These are phyloP conservation scores for Petasospora fabianii DNA, from an alignment of 1,139 yeast genomes.

Conservation along the genomic window DNA sequence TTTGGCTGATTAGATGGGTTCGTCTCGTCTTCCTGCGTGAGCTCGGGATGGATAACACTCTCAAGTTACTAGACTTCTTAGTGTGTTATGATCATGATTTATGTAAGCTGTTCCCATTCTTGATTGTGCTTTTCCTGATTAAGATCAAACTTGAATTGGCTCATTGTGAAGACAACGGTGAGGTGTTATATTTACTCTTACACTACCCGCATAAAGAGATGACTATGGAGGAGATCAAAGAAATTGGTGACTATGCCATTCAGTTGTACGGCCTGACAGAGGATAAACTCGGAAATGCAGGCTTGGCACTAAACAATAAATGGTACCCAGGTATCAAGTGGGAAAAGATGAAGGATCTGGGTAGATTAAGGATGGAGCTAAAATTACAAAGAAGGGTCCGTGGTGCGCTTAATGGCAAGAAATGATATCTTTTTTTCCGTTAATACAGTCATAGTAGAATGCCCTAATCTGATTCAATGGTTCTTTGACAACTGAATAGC, in stretches of 20 bases:
- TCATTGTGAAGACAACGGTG: conserved; percentile 56
- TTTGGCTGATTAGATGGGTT: conserved; percentile 67
- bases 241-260: conserved; percentile 20
- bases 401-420: conserved; percentile 16
- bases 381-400: conserved; percentile 25
- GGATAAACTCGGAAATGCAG: conserved; percentile 14
- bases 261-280: conserved; percentile 19
- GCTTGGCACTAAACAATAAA: conserved; percentile 18
- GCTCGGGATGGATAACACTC: conserved; percentile 45
- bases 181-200: conserved; percentile 51
- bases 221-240: conserved; percentile 16
- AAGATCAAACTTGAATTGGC: conserved; percentile 44
- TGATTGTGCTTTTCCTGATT: conserved; percentile 49
- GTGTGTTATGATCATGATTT: conserved; percentile 37
- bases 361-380: conserved; percentile 25
- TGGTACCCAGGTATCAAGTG: conserved; percentile 19
- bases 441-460: too few species aligned
- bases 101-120: conserved; percentile 44
- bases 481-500: too few species aligned
- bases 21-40: conserved; percentile 58
- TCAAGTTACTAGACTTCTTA: conserved; percentile 57
- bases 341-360: conserved; percentile 25
- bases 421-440: too few species aligned
- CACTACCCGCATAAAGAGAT: conserved; percentile 46
- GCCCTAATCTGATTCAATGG: too few species aligned